A percentile compares a stretch with the other conserved stretches of the same genome.
These are phyloP conservation scores for Candida sphagnicola DNA, from an alignment of 805 yeast species.

Conservation along the genomic window DNA sequence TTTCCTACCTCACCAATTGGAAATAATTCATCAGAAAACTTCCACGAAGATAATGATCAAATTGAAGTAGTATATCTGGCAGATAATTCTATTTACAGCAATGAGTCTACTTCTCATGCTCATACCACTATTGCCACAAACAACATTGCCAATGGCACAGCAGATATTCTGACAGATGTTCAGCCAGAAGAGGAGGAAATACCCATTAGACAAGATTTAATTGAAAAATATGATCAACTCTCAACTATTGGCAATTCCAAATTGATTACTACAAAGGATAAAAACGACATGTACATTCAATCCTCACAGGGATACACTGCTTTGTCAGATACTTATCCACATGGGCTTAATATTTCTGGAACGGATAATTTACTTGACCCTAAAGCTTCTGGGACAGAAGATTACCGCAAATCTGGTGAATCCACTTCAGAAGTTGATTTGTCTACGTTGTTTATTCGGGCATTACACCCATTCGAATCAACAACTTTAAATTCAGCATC, in stretches of 20 bases:
- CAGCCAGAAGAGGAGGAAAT: slow-evolving; percentile 17
- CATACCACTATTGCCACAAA: neutral
- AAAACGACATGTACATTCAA: slow-evolving; percentile 14
- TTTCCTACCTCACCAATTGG: neutral
- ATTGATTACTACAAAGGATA: slow-evolving; percentile 6
- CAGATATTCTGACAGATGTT: neutral
- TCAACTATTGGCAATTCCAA: slow-evolving; percentile 4
- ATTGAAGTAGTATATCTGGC: slow-evolving; percentile 7
- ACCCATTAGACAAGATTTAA: slow-evolving; percentile 25
- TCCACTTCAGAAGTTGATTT: slow-evolving; percentile 35
- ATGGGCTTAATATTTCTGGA: slow-evolving; percentile 21
- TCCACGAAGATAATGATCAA: slow-evolving; percentile 15
- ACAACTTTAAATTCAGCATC: slow-evolving; percentile 56
- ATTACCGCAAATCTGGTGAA: neutral
- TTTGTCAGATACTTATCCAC: slow-evolving; percentile 11
- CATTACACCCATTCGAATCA: slow-evolving; percentile 58
- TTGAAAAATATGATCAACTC: slow-evolving; percentile 14
- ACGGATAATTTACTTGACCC: slow-evolving; percentile 15
- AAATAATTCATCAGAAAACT: neutral
- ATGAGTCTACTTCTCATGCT: slow-evolving; percentile 3
- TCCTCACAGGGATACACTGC: slow-evolving; percentile 5
- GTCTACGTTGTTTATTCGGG: slow-evolving; percentile 51
- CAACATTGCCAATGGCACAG: neutral
- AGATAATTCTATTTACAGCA: neutral
- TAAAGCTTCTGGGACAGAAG: slow-evolving; percentile 4